Base-by-base conservation (phyloP, 176 grass and related monocot genomes). In the Dactylis glomerata region DNA sequence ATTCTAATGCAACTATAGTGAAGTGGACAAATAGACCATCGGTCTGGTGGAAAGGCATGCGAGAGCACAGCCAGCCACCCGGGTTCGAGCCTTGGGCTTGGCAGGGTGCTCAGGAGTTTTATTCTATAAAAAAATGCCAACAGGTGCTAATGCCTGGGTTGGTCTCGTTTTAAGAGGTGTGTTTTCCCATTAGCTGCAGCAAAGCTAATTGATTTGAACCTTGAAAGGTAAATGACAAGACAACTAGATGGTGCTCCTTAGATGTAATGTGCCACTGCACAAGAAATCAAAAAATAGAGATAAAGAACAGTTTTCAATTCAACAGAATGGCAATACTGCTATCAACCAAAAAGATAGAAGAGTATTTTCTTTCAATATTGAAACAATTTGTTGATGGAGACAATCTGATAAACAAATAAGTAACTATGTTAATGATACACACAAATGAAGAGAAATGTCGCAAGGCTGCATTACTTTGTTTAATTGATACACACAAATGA, bases 391-490 rank as follows among this genome's bases (percentile, higher is more conserved):
- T 74, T 19, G 28, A 19, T 38, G 50, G 63, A 15, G 8, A 54
- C 23, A 47, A 84, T 80, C 34, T 44, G 27, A 57, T 75, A 49
- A 73, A 16, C n/a, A 76, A 19, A 46, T 84, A 75, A 64, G 6
- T 17, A 50, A 23, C n/a, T 55, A 70, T 7, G 7, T 15, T 6
- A 83, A 61, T 46, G 17, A 83, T 7, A 7, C 49, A 73, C 22
- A 45, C 10, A 59, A 44, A 42, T 41, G 37, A 70, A 72, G 47
- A 52, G 23, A 55, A 82, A 6, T 69, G 46, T 66, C n/a, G 5
- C 15, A 2, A 10, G 3, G 49, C 66, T 31, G 15, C 61, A 26
- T 52, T 46, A 81, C 50, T 27, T 81, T 11, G 9, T 17, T 32
- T n/a, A n/a, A n/a, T n/a, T 46, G 17, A 83, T 7, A 7, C 49